Percentiles rank a stretch among this genome's conserved stretches.
Conservation (phyloP, 2,329 filamentous ascomycete species). For the Myriosclerotinia scirpicola region DNA sequence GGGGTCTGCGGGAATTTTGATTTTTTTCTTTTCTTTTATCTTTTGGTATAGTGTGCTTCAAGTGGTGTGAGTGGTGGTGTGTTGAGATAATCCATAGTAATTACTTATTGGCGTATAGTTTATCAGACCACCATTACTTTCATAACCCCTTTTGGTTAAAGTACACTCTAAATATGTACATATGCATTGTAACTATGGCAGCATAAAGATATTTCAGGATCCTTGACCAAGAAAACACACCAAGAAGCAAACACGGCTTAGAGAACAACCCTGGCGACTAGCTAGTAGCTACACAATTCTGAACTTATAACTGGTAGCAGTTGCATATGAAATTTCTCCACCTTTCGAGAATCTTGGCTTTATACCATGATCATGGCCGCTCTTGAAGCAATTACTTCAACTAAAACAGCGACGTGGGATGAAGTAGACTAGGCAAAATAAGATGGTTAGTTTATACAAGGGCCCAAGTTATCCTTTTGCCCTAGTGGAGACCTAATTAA, state of each 20-base stretch:
- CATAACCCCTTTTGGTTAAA: constrained; percentile 4
- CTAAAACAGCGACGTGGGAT: constrained; percentile 34
- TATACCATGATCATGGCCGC: constrained; percentile 15
- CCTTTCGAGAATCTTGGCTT: constrained; percentile 5
- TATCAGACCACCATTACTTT: constrained; percentile 2
- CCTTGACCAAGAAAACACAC: background rate
- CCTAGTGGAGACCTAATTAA: constrained; percentile 20
- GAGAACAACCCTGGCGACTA: background rate
- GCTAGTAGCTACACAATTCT: background rate
- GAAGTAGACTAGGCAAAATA: constrained; percentile 1
- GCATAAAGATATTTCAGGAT: constrained; percentile 2
- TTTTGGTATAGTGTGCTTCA: background rate
- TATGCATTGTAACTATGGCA: constrained; percentile 15
- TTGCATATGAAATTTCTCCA: constrained; percentile 5
- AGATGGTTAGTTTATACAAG: constrained; percentile 16
- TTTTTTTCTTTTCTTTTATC: background rate
- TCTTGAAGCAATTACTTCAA: background rate
- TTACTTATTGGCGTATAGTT: background rate
- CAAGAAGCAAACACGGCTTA: background rate
- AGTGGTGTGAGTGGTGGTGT: constrained; percentile 12
- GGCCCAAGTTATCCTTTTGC: constrained; percentile 12
- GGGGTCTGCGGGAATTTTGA: constrained; percentile 12
- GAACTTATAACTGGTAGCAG: constrained; percentile 18
- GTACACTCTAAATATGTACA: constrained; percentile 5
- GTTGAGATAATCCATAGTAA: constrained; percentile 7